Percentiles rank a stretch among this genome's conserved stretches.
Evolutionary conservation across 805 yeast species (phyloP).

Genomic region (Ogataea corticis): DNA sequence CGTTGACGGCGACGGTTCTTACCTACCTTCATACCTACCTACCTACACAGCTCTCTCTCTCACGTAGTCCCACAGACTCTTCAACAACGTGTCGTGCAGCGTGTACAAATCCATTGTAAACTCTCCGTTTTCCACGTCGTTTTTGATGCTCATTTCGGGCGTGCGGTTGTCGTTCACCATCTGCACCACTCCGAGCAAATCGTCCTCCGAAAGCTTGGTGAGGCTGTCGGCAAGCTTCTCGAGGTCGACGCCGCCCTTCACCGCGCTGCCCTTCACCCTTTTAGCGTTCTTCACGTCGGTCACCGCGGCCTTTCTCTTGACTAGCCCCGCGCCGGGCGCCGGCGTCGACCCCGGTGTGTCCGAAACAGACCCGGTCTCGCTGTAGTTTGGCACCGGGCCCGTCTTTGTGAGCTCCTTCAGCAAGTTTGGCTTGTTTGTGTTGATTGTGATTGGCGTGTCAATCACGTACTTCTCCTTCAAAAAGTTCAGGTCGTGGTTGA

Average conservation of each 20-base stretch:
- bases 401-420: conserved; percentile 73
- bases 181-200: conserved; percentile 90
- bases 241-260: conserved; percentile 78
- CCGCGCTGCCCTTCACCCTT: conserved; percentile 55
- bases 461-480: conserved; percentile 70
- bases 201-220: conserved; percentile 88
- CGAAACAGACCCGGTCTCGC: conserved; percentile 32
- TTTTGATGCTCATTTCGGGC: conserved; percentile 91
- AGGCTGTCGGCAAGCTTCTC: conserved; percentile 89
- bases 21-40: no score
- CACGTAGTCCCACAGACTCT: conserved; percentile 93
- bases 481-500: conserved; percentile 89
- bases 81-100: conserved; percentile 84
- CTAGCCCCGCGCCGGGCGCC: conserved; percentile 10
- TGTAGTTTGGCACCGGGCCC: conserved; percentile 67
- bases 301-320: conserved; percentile 15
- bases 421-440: conserved; percentile 71
- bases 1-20: no score
- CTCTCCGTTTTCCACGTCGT: conserved; percentile 95
- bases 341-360: conserved; percentile 26
- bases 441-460: conserved; percentile 77
- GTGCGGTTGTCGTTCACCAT: conserved; percentile 97
- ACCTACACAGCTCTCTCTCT: conserved; percentile 53
- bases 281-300: conserved; percentile 44
- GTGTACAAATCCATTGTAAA: conserved; percentile 95